phyloP scores from a whole-genome alignment of 305 asterid genomes.

The Fraxinus angustifolia region DNA sequence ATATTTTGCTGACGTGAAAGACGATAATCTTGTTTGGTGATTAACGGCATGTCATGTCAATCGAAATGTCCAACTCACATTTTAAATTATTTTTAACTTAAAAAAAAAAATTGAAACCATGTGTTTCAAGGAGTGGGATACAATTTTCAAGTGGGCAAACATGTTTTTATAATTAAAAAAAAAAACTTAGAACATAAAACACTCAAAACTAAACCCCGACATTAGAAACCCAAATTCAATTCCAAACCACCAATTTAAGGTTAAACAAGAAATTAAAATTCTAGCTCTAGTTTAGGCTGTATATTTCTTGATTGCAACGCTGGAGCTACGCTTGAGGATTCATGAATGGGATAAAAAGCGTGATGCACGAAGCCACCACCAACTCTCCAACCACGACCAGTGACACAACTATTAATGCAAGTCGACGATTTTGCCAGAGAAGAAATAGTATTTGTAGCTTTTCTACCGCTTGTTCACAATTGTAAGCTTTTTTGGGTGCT shows the following conservation, averaged over 20 bases:
- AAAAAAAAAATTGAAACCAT: neutral
- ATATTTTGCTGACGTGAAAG: neutral
- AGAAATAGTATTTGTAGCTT: neutral
- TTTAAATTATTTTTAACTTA: too few relatives aligned
- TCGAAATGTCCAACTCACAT: neutral
- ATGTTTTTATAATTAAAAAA: too few relatives aligned
- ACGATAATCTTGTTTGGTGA: neutral
- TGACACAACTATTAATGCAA: neutral
- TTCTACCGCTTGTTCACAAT: neutral
- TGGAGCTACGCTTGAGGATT: slow-evolving; percentile 63
- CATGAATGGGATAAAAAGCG: slow-evolving; percentile 69
- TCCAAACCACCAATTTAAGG: neutral
- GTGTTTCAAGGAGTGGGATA: neutral
- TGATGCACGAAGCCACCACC: slow-evolving; percentile 25
- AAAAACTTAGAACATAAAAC: neutral
- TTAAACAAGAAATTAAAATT: neutral
- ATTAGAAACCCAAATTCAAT: neutral
- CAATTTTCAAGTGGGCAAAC: neutral
- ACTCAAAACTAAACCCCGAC: neutral
- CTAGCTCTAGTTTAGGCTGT: neutral
- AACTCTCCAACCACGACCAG: neutral
- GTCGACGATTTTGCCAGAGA: neutral
- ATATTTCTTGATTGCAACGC: slow-evolving; percentile 71
- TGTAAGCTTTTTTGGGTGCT: neutral
- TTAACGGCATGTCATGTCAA: neutral